Base-by-base conservation (phyloP, 2,329 filamentous ascomycete species). In the Scedosporium boydii region DNA sequence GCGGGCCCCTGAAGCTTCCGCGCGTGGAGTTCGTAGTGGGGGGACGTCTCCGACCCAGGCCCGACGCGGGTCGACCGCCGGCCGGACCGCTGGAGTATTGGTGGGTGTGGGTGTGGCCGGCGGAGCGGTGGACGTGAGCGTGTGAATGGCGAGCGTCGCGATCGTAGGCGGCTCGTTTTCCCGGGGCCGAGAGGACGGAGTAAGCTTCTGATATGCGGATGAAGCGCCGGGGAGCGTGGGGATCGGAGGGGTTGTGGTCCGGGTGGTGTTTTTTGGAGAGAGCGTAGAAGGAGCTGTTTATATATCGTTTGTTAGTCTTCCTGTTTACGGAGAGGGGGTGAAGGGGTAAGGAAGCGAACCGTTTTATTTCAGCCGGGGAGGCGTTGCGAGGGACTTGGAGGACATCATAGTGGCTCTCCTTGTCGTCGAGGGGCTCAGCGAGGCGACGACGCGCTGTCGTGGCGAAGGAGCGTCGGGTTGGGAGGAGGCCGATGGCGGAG, bases 211-310 rank as follows among this genome's bases (percentile, higher is more conserved):
- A 89, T 72, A 97, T 88, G 68, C 85, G 82, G 74, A 92, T 86
- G 80, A 96, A 99, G 72, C 87, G 89, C 63, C 84, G 77, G 3
- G 87, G 80, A 65, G 93, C 89, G 63, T 77, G 72, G 4, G 90
- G 88, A 75, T 96, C 88, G 68, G 83, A 72, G 64, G 82, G 90
- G 80, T 98, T 96, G 72, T 87, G 86, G 80, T 99, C 95, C 1
- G 95, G 95, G 75, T 99, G 95, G 81, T 96, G 88, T 61, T 83
- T 78, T 76, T 97, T 96, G 71, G 92, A 96, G 73, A 98, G 89
- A 65, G 82, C 76, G 81, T 97, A 98, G 83, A 97, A 99, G 67
- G 85, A 85, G 69, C 84, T 87, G 63, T 38, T 34, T n/a, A 23
- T 34, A 16, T 23, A 46, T 27, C 16, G 57, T 18, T 29, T 23